Conservation (phyloP, 805 yeast species). For the Jamesozyma spencerorum region DNA sequence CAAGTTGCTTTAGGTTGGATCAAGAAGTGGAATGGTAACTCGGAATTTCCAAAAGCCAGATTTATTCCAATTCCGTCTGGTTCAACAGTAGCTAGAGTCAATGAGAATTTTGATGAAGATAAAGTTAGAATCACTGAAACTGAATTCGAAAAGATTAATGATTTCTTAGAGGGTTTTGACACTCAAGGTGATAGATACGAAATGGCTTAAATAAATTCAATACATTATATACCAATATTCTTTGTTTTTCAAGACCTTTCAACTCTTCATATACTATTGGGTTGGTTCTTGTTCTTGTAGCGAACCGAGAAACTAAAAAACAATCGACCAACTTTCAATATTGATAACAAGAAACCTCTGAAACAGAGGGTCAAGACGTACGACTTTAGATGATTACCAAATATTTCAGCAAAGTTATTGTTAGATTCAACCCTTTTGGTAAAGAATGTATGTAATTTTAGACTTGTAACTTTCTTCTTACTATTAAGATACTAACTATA, state of each 20-base stretch:
- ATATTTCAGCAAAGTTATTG: conserved; percentile 68
- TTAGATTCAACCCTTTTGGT: conserved; percentile 71
- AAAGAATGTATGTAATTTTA: conserved; percentile 40
- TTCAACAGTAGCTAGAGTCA: conserved; percentile 47
- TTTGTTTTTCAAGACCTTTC: no score
- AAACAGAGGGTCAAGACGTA: no score
- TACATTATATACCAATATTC: no score
- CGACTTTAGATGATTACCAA: conserved; percentile 65
- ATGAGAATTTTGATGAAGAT: conserved; percentile 43
- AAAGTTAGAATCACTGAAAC: conserved; percentile 41
- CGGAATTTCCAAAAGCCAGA: conserved; percentile 35
- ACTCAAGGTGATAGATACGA: conserved; percentile 51
- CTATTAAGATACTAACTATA: neutral
- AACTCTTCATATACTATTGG: no score
- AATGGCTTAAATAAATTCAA: conserved; percentile 9
- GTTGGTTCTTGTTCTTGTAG: no score
- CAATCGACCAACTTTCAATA: no score
- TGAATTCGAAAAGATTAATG: conserved; percentile 47
- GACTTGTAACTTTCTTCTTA: neutral
- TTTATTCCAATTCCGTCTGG: conserved; percentile 79
- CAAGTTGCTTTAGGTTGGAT: conserved; percentile 69
- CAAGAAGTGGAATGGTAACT: conserved; percentile 32
- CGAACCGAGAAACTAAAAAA: no score
- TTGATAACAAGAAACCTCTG: no score
- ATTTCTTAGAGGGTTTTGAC: conserved; percentile 34